Evolutionary conservation across 2,329 filamentous ascomycete genomes (phyloP).

Genomic region (Paraconiothyrium brasiliense): DNA sequence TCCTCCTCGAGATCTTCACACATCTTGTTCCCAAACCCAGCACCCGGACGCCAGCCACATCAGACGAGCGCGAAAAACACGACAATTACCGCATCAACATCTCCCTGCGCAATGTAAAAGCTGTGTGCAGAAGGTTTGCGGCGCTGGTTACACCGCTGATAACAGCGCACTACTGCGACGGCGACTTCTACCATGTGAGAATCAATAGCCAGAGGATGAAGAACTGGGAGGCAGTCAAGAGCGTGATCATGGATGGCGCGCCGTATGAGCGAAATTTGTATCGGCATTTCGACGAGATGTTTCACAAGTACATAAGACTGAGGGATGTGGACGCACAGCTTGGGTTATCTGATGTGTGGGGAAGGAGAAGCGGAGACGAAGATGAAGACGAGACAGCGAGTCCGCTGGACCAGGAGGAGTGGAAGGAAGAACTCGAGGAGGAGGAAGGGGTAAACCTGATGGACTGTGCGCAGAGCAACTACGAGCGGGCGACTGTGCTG

Average conservation of each 20-base stretch:
- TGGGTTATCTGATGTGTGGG: background rate
- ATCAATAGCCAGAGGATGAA: background rate
- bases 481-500: background rate
- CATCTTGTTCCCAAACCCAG: background rate
- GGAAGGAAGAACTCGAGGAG: background rate
- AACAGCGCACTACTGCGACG: slow-evolving; percentile 2
- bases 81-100: background rate
- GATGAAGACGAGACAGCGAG: background rate
- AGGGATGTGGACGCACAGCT: background rate
- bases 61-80: background rate
- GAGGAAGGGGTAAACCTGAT: background rate
- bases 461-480: background rate
- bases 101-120: slow-evolving; percentile 4
- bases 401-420: background rate
- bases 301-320: background rate
- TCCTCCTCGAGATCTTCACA: slow-evolving; percentile 4
- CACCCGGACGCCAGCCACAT: background rate
- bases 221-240: background rate
- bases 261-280: background rate
- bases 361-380: background rate
- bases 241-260: background rate
- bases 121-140: background rate
- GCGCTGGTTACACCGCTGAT: background rate
- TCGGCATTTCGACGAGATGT: background rate
- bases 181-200: slow-evolving; percentile 8